Percentiles rank a stretch among this genome's conserved stretches.
These are phyloP conservation scores for Aureobasidium sp. DNA, from an alignment of 2,329 filamentous ascomycete species.

Conservation along the genomic window DNA sequence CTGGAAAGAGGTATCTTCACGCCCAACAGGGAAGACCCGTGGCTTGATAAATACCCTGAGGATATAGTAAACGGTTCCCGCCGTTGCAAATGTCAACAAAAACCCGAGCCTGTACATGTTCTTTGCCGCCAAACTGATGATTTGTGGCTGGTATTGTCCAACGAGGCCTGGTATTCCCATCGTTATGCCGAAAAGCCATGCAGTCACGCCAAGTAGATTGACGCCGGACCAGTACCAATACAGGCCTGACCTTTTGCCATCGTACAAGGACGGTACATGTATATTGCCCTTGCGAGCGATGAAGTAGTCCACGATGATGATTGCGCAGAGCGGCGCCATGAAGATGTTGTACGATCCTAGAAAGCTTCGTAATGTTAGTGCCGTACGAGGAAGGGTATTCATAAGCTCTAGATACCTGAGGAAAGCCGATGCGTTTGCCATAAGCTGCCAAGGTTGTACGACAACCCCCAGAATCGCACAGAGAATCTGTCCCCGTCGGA, in stretches of 20 bases:
- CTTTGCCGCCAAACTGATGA: constrained; percentile 12
- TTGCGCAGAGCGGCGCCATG: constrained; percentile 34
- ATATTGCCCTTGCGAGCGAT: constrained; percentile 35
- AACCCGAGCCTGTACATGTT: constrained; percentile 7
- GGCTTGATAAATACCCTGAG: background rate
- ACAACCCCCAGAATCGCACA: constrained; percentile 33
- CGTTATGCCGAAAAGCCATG: constrained; percentile 14
- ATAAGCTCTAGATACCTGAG: constrained; percentile 17
- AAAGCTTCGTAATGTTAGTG: constrained; percentile 27
- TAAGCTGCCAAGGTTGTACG: constrained; percentile 39
- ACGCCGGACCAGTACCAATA: constrained; percentile 15
- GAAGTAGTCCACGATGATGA: constrained; percentile 37
- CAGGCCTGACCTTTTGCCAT: background rate
- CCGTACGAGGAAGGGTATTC: too few relatives aligned
- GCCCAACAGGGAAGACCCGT: background rate
- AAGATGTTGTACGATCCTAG: constrained; percentile 37
- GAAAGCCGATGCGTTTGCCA: constrained; percentile 35
- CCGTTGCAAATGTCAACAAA: constrained; percentile 14
- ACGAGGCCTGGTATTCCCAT: constrained; percentile 17
- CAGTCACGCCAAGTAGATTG: constrained; percentile 7
- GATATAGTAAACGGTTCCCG: constrained; percentile 12
- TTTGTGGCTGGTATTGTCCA: constrained; percentile 16
- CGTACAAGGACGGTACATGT: constrained; percentile 35
- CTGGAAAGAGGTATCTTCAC: constrained; percentile 11
- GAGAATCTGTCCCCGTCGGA: constrained; percentile 37